Percentiles rank a stretch among this genome's conserved stretches.
These are phyloP conservation scores for Leishmania gerbilli DNA, from an alignment of 208 protist species.

Conservation along the genomic window DNA sequence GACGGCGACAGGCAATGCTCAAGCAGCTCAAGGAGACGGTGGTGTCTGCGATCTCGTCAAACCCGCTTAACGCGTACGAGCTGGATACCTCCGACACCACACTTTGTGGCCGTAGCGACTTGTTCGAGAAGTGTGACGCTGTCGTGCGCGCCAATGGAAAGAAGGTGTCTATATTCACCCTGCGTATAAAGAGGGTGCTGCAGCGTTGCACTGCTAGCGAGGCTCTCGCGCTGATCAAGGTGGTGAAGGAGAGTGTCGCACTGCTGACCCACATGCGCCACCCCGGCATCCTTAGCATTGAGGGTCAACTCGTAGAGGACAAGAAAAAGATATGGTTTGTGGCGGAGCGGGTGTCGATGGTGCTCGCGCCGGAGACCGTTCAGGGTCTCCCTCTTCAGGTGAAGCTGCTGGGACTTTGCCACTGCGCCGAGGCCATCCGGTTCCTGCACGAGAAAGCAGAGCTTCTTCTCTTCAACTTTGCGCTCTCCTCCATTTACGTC, in stretches of 20 bases:
- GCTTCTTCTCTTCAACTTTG: conserved; percentile 55
- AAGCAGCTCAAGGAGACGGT: conserved; percentile 50
- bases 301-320: conserved; percentile 43
- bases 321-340: conserved; percentile 46
- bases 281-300: conserved; percentile 42
- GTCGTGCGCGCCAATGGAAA: conserved; percentile 36
- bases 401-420: conserved; percentile 42
- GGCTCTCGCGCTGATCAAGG: conserved; percentile 33
- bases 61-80: conserved; percentile 43
- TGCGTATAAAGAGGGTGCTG: conserved; percentile 38
- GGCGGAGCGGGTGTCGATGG: conserved; percentile 48
- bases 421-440: conserved; percentile 45
- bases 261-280: conserved; percentile 50
- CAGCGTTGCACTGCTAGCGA: conserved; percentile 25
- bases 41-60: conserved; percentile 31
- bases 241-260: conserved; percentile 32
- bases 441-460: conserved; percentile 60
- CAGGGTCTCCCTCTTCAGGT: conserved; percentile 36
- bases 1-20: conserved; percentile 17
- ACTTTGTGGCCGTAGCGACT: conserved; percentile 34
- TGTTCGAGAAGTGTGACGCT: conserved; percentile 47
- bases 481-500: conserved; percentile 47
- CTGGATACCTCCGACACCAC: conserved; percentile 24
- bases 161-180: conserved; percentile 49
- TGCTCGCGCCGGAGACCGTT: conserved; percentile 31